Evolutionary conservation across 2,329 filamentous ascomycete genomes (phyloP), one percentile per base, ranked within the genome.

Genomic region (Stenocarpella maydis): DNA sequence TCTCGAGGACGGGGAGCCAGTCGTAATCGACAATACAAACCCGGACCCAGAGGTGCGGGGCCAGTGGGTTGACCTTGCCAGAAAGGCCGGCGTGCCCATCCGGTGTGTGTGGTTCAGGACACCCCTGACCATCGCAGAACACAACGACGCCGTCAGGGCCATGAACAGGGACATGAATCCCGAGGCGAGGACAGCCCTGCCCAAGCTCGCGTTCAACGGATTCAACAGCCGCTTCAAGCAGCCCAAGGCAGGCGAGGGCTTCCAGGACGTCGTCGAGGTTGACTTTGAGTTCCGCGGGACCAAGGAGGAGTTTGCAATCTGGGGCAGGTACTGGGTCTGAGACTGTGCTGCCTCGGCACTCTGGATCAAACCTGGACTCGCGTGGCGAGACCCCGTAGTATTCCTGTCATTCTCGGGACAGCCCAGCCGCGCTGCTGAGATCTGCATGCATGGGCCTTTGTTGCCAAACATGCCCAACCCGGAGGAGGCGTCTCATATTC

Each of bases 11-110:
- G 90, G 91, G 1, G 84, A 84, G 26, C 92, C 92, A 2, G 89
- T 97, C 4, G 93, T 86, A 31, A 86, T 98, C 70, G 96, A 99
- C 80, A 98, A 97, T 79, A 98, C 96, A n/a, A 99, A 99, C 78
- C 89, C 95, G 37, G 92, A 97, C 80, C 78, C 85, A 14, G 91
- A 93, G 65, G 93, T 91, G 28, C 87, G 96, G 73, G 86, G 87
- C n/a, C 82, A 92, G 71, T 98, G 95, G 95, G 81, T 93, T 39
- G 83, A 88, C 31, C 81, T 98, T 37, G 94, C 94, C 21, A 86
- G 85, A 72, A 91, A 91, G 75, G 82, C 89, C 75, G 83, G 87
- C 4, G 84, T 97, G 2, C 91, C 92, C 2, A 92, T 97, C 74
- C 91, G 95, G 55, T 97, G 95, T 76, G 85, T 98, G 12, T 91